Percentiles rank a stretch among this genome's conserved stretches.
phyloP scores from a whole-genome alignment of 177 flowering plant species.

The Vitis hybrid region DNA sequence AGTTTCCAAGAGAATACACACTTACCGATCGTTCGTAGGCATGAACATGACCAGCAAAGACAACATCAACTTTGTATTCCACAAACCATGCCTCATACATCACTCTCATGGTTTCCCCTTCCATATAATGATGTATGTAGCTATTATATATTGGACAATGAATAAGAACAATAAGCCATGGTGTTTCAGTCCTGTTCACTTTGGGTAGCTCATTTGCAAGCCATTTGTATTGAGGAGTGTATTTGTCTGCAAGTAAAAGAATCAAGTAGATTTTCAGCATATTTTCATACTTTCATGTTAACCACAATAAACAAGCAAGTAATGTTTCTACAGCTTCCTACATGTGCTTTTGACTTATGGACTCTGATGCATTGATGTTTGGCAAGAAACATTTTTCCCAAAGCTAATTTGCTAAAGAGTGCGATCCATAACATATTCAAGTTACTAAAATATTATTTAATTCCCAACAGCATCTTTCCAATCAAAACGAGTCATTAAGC shows the following conservation, averaged over 20 bases:
- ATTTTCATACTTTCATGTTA: too few relatives aligned
- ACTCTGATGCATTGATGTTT: too few relatives aligned
- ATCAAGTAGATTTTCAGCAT: too few relatives aligned
- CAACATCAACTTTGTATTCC: slow-evolving; percentile 65
- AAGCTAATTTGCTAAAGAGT: too few relatives aligned
- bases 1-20: slow-evolving; percentile 1
- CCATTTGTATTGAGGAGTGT: slow-evolving; percentile 64
- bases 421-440: too few relatives aligned
- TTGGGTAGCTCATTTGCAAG: slow-evolving; percentile 48
- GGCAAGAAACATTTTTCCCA: too few relatives aligned
- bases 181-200: slow-evolving; percentile 58
- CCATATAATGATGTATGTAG: slow-evolving; percentile 52
- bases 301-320: too few relatives aligned
- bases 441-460: too few relatives aligned
- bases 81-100: slow-evolving; percentile 64
- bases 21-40: slow-evolving; percentile 79
- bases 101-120: slow-evolving; percentile 72
- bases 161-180: slow-evolving; percentile 66
- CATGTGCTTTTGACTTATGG: too few relatives aligned
- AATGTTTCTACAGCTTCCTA: too few relatives aligned
- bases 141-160: slow-evolving; percentile 58
- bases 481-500: too few relatives aligned
- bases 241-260: slow-evolving; percentile 35
- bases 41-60: slow-evolving; percentile 81
- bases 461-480: not conserved